Evolutionary conservation across 2,329 filamentous ascomycete genomes (phyloP).

Genomic region (Coniella vitis): DNA sequence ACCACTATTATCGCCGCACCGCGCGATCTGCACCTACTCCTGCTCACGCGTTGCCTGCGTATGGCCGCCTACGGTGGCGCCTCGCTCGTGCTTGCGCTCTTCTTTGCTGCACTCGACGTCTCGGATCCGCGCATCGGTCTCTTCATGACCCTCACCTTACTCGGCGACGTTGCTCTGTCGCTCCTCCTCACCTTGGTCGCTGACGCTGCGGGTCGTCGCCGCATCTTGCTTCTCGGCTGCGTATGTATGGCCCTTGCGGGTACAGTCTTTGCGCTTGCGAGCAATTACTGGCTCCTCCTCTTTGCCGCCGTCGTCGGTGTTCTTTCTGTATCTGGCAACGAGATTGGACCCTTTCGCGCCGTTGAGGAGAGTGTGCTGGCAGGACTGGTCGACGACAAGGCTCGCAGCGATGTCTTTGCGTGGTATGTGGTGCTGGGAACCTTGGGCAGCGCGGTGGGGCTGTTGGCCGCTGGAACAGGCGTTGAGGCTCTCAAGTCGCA

Average conservation of each 20-base stretch:
- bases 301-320: constrained; percentile 53
- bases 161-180: constrained; percentile 53
- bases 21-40: constrained; percentile 50
- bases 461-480: constrained; percentile 52
- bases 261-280: constrained; percentile 43
- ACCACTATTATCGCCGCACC: constrained; percentile 33
- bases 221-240: constrained; percentile 47
- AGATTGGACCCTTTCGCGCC: constrained; percentile 57
- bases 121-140: constrained; percentile 48
- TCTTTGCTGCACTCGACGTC: constrained; percentile 43
- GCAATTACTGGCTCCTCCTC: constrained; percentile 53
- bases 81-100: constrained; percentile 51
- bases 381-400: constrained; percentile 40
- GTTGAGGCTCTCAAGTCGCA: constrained; percentile 41
- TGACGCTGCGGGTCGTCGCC: constrained; percentile 48
- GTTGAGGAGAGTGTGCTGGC: constrained; percentile 56
- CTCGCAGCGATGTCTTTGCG: constrained; percentile 50
- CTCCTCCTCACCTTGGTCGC: constrained; percentile 52
- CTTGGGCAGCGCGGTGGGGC: constrained; percentile 54
- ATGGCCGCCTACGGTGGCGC: constrained; percentile 57
- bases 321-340: constrained; percentile 55
- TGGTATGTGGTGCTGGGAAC: constrained; percentile 56
- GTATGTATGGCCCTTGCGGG: constrained; percentile 50
- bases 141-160: constrained; percentile 59
- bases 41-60: constrained; percentile 51